Conservation (phyloP, 257 asterid genomes). For the Fraxinus quadrangulata region DNA sequence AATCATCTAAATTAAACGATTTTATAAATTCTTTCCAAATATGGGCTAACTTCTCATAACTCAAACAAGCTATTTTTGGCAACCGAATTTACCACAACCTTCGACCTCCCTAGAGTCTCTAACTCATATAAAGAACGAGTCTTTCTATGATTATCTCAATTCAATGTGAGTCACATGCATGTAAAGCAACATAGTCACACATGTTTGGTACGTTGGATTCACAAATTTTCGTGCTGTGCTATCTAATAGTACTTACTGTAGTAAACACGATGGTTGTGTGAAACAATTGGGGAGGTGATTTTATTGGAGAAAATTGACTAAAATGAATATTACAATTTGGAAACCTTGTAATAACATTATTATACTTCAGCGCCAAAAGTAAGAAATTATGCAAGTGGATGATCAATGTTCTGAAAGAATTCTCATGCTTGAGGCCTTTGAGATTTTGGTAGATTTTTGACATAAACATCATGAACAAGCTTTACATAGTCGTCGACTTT, state of each 20-base stretch:
- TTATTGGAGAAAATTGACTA: background rate
- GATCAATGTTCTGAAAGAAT: background rate
- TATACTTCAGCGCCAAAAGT: background rate
- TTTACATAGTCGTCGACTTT: slow-evolving; percentile 41
- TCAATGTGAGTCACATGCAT: background rate
- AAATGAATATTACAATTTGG: background rate
- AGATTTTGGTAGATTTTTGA: slow-evolving; percentile 39
- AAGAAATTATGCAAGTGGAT: background rate
- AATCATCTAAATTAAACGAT: too few species aligned
- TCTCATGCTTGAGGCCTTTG: slow-evolving; percentile 36
- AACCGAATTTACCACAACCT: too few species aligned
- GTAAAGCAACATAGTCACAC: background rate
- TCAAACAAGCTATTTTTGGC: too few species aligned
- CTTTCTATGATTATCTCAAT: background rate
- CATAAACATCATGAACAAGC: slow-evolving; percentile 46
- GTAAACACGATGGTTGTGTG: too few species aligned
- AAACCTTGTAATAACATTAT: background rate
- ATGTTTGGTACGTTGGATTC: background rate
- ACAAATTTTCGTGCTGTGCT: too few species aligned
- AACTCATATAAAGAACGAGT: too few species aligned
- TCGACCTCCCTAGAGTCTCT: too few species aligned
- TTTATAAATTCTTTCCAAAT: too few species aligned
- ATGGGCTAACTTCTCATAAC: too few species aligned
- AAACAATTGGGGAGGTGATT: background rate
- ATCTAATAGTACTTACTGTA: background rate